Percentiles rank a stretch among this genome's conserved stretches.
Evolutionary conservation across 169 alveolate genomes (phyloP).

Genomic region (Cystoisospora suis): DNA sequence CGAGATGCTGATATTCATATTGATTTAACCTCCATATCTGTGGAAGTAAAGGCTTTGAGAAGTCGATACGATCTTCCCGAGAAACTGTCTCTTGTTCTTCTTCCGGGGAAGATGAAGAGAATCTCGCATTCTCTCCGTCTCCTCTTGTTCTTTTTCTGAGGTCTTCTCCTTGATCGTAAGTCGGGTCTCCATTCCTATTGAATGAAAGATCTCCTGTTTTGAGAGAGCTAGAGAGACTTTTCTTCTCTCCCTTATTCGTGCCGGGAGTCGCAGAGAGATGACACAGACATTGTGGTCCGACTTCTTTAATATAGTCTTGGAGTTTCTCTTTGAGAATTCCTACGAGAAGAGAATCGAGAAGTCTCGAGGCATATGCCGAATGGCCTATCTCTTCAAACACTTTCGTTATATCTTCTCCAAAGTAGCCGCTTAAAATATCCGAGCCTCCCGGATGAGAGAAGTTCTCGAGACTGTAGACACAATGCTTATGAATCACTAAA

Average conservation of each 20-base stretch:
- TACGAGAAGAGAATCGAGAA: background rate
- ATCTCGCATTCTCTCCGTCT: too few species aligned
- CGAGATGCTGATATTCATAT: background rate
- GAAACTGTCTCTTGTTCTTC: too few species aligned
- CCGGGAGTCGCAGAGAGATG: background rate
- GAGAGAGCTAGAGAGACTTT: background rate
- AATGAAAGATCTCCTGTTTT: too few species aligned
- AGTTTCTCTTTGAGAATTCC: slow-evolving; percentile 3
- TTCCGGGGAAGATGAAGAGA: too few species aligned
- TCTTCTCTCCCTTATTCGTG: background rate
- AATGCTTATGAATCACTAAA: background rate
- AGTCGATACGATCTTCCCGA: slow-evolving; percentile 13
- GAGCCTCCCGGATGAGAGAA: slow-evolving; percentile 37
- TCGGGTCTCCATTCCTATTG: too few species aligned
- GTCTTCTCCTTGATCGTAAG: too few species aligned
- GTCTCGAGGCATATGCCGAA: background rate
- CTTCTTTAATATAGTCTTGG: background rate
- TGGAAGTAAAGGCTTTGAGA: slow-evolving; percentile 43
- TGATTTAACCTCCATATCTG: background rate
- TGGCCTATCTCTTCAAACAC: slow-evolving; percentile 19
- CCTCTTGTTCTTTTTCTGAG: too few species aligned
- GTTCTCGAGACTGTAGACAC: background rate
- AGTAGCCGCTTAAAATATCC: background rate
- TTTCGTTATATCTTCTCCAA: background rate
- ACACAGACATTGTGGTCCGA: slow-evolving; percentile 12